These are phyloP conservation scores for Xylaria bambusicola DNA, from an alignment of 495 filamentous ascomycete species.

Conservation along the genomic window DNA sequence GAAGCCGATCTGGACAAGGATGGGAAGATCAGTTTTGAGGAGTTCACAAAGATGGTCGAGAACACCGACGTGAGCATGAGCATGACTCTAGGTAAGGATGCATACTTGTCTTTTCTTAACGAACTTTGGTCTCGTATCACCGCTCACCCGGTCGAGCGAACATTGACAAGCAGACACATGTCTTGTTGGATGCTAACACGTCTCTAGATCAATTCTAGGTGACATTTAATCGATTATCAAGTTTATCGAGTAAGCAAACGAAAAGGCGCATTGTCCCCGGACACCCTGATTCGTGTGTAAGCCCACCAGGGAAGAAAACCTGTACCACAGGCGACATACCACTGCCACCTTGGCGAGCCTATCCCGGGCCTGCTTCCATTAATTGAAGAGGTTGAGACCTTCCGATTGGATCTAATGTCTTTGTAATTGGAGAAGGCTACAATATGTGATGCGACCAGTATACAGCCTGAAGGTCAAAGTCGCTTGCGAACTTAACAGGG, in stretches of 20 bases:
- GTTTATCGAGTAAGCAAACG: too few relatives aligned
- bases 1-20: slow-evolving; percentile 95
- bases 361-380: neutral
- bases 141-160: neutral
- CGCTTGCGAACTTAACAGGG: neutral
- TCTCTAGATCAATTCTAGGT: slow-evolving; percentile 11
- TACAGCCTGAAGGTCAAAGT: neutral
- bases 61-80: slow-evolving; percentile 96
- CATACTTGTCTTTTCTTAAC: neutral
- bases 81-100: slow-evolving; percentile 89
- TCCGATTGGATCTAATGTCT: neutral
- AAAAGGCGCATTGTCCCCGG: too few relatives aligned
- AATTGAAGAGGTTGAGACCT: neutral
- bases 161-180: neutral
- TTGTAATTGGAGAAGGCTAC: neutral
- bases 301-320: too few relatives aligned
- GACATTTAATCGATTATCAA: neutral
- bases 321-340: too few relatives aligned
- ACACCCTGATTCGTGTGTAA: too few relatives aligned
- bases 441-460: neutral
- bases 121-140: neutral
- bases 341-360: too few relatives aligned
- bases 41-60: slow-evolving; percentile 99
- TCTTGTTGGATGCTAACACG: neutral
- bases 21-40: slow-evolving; percentile 98